Conservation (phyloP, 352 stramenopile species). For the Peronospora destructor region DNA sequence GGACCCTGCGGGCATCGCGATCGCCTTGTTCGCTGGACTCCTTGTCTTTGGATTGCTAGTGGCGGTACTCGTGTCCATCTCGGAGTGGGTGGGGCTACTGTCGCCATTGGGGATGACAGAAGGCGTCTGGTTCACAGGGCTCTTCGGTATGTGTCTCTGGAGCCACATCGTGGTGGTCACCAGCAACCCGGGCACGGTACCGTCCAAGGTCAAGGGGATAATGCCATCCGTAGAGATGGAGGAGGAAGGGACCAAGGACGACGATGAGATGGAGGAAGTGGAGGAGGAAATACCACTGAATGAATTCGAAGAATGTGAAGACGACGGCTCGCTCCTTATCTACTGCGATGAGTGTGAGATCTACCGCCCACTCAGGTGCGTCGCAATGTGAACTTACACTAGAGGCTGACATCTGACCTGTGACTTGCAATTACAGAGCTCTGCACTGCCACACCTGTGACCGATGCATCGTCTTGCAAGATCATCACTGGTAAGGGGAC, state of each 20-base stretch:
- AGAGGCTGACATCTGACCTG: not conserved
- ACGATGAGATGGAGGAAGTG: conserved; percentile 36
- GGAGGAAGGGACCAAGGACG: conserved; percentile 7
- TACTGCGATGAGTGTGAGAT: conserved; percentile 80
- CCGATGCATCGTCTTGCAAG: conserved; percentile 70
- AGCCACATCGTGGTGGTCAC: conserved; percentile 65
- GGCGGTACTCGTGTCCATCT: conserved; percentile 44
- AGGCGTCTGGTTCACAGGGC: conserved; percentile 37
- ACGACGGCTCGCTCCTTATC: conserved; percentile 68
- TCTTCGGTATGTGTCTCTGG: conserved; percentile 72
- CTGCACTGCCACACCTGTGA: conserved; percentile 73
- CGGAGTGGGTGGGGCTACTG: conserved; percentile 47
- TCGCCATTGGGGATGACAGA: conserved; percentile 42
- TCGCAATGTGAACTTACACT: not conserved
- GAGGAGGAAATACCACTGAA: conserved; percentile 57
- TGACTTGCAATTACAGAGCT: conserved; percentile 31
- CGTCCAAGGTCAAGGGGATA: conserved; percentile 29
- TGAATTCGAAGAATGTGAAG: conserved; percentile 60
- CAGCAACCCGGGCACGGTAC: conserved; percentile 69
- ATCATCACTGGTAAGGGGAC: conserved; percentile 67
- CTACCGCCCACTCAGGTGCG: conserved; percentile 62
- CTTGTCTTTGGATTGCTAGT: conserved; percentile 40
- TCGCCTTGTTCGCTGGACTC: conserved; percentile 53
- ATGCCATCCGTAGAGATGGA: conserved; percentile 2
- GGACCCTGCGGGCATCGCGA: conserved; percentile 56